Evolutionary conservation across 2,329 filamentous ascomycete genomes (phyloP), one percentile per base, ranked within the genome.

Genomic region (Erysiphe pulchra): DNA sequence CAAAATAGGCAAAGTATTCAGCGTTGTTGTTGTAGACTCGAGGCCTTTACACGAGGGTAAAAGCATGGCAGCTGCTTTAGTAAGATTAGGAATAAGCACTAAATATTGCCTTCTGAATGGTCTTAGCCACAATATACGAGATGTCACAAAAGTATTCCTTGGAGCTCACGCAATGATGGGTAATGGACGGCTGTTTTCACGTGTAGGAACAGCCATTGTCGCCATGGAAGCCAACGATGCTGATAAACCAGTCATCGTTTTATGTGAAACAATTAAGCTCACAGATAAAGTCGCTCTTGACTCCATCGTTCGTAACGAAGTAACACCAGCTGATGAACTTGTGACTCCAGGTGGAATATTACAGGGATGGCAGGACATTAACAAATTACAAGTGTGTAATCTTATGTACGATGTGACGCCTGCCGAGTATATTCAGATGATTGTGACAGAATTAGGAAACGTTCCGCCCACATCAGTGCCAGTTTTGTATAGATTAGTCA

Each of bases 231-330:
- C 86, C 6, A 74, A 77, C 45, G 74, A 80, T 47, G 68, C 75
- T 17, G 77, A 79, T 47, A 73, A 86, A 34, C 80, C 82, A 1
- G 83, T 95, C 48, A 77, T 92, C 32, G 83, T 92, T 2, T 80
- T 92, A 48, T 93, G 84, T 60, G 87, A 95, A 64, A 90, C 80
- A 4, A 77, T 95, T 64, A 98, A 95, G 63, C 94, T 95, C 60
- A 81, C 90, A 55, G 77, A 84, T 54, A 78, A 84, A 47, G 83
- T 94, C 11, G 81, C 84, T 7, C 74, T 92, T 13, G 90, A 95
- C 62, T 87, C 84, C 20, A 82, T 95, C 52, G 87, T 90, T 38
- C 78, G 84, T 56, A 98, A 98, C 60, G 90, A 98, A 65, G 78
- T 94, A 50, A 85, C 74, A 62, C 70, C 86, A 60, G 56, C 83